A percentile compares a stretch with the other conserved stretches of the same genome.
These are phyloP conservation scores for Trichosanthes cucumerina DNA, from an alignment of 306 rosid species.

Conservation along the genomic window DNA sequence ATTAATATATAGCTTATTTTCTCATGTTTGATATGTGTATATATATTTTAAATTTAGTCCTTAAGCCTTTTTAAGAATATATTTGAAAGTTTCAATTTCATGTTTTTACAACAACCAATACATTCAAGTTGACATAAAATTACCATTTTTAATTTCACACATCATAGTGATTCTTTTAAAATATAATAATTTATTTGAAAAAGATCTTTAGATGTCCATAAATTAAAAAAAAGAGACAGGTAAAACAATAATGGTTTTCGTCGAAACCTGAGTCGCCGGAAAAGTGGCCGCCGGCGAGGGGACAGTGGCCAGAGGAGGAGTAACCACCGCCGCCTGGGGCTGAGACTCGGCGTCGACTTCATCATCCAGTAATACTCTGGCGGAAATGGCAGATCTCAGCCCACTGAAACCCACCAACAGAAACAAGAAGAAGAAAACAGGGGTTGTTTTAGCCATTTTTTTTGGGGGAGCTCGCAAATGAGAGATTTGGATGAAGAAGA, in stretches of 20 bases:
- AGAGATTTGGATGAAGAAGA: neutral
- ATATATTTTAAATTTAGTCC: no score
- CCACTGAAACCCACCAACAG: slow-evolving; percentile 18
- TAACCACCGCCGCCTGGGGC: slow-evolving; percentile 19
- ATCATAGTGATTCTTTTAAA: no score
- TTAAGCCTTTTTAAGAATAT: no score
- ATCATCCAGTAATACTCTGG: slow-evolving; percentile 24
- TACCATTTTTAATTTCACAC: no score
- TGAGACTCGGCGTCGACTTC: slow-evolving; percentile 24
- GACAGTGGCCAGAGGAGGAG: slow-evolving; percentile 16
- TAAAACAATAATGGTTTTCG: neutral
- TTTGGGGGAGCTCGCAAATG: neutral
- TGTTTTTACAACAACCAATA: no score
- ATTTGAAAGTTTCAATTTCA: no score
- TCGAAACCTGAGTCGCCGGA: slow-evolving; percentile 11
- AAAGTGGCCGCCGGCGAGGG: slow-evolving; percentile 19
- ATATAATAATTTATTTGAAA: no score
- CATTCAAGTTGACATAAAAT: no score
- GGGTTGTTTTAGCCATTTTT: slow-evolving; percentile 20
- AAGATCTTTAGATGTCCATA: no score
- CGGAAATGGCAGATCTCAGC: slow-evolving; percentile 23
- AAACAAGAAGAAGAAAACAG: slow-evolving; percentile 14
- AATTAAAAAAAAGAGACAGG: neutral
- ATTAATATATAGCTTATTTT: no score
- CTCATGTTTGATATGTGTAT: no score